Conservation (phyloP, 2,329 filamentous ascomycete genomes). For the Eurotiales sp. region DNA sequence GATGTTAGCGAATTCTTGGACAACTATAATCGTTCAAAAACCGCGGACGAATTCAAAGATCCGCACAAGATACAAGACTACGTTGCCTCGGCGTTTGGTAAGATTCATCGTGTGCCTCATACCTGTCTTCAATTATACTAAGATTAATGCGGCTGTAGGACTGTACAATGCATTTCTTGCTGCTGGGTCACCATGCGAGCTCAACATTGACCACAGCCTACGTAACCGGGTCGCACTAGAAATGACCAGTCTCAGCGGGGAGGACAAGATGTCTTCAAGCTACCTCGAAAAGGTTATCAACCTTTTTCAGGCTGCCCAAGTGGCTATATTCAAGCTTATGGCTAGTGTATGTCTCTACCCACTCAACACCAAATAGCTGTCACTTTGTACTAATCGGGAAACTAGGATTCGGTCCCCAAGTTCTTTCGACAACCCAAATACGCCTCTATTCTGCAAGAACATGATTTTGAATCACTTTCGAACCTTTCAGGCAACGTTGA, state of each 20-base stretch:
- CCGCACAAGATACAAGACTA: slow-evolving; percentile 90
- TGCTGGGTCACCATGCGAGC: slow-evolving; percentile 89
- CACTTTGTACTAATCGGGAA: not conserved
- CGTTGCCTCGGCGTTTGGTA: slow-evolving; percentile 87
- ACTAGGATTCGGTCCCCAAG: slow-evolving; percentile 61
- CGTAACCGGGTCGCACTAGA: slow-evolving; percentile 89
- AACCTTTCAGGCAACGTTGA: not conserved
- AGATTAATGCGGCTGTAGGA: too few species aligned
- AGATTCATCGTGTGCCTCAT: slow-evolving; percentile 22
- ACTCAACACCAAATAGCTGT: not conserved
- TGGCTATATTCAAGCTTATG: slow-evolving; percentile 97
- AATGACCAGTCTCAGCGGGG: slow-evolving; percentile 95
- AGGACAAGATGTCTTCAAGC: slow-evolving; percentile 86
- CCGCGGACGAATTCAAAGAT: slow-evolving; percentile 50
- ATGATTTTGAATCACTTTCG: slow-evolving; percentile 48
- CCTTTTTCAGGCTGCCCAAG: slow-evolving; percentile 89
- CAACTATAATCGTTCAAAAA: slow-evolving; percentile 54
- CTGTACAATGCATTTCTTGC: slow-evolving; percentile 97
- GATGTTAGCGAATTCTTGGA: slow-evolving; percentile 88
- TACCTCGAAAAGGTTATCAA: slow-evolving; percentile 84
- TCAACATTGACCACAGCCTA: slow-evolving; percentile 94
- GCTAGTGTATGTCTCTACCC: slow-evolving; percentile 73
- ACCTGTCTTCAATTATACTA: too few species aligned
- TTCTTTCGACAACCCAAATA: slow-evolving; percentile 62
- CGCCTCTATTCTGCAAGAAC: slow-evolving; percentile 55